phyloP scores from a whole-genome alignment of 495 filamentous ascomycete genomes.

The Annulohypoxylon stygium region DNA sequence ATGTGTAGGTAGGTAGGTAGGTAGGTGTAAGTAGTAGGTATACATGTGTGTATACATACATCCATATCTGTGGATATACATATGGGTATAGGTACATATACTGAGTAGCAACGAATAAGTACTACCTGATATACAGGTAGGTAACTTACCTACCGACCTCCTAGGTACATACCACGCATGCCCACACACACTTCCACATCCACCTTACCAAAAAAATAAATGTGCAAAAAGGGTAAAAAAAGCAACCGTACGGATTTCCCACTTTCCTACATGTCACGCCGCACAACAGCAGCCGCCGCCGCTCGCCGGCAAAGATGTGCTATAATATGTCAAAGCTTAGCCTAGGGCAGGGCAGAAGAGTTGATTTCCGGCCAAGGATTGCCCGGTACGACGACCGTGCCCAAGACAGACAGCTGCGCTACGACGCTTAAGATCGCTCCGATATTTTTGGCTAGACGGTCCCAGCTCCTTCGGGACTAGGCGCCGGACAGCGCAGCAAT shows the following conservation, averaged over 20 bases:
- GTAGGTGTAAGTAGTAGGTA: no score
- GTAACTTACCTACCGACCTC: conserved; percentile 2
- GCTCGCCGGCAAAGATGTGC: conserved; percentile 46
- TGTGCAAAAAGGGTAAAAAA: conserved; percentile 11
- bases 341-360: conserved; percentile 35
- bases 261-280: conserved; percentile 26
- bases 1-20: neutral
- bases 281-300: conserved; percentile 46
- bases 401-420: conserved; percentile 49
- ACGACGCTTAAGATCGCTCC: conserved; percentile 48
- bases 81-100: no score
- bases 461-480: conserved; percentile 48
- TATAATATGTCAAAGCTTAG: conserved; percentile 41
- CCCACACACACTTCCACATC: neutral
- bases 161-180: neutral
- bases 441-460: conserved; percentile 50
- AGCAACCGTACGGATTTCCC: neutral
- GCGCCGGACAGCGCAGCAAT: conserved; percentile 41
- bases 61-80: neutral
- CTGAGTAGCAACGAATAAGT: neutral
- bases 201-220: neutral
- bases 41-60: neutral
- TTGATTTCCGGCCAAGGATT: conserved; percentile 43
- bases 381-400: conserved; percentile 47
- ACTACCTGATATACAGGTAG: neutral